Percentiles rank a stretch among this genome's conserved stretches.
phyloP scores from a whole-genome alignment of 1,284 basidiomycete species.

The Tylopilus sp. region DNA sequence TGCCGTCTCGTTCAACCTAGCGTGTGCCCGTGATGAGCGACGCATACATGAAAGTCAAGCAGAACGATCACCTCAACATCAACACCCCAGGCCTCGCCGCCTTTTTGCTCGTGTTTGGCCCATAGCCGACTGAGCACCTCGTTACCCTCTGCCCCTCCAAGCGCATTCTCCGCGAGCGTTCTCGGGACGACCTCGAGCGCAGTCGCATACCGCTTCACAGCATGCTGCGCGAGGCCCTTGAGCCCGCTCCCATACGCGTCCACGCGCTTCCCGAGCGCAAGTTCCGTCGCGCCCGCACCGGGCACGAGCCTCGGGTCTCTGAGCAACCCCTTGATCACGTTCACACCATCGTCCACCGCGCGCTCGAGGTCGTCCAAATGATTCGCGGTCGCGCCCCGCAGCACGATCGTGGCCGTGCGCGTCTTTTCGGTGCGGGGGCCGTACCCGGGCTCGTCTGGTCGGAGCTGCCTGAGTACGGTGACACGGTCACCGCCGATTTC shows the following conservation, averaged over 20 bases:
- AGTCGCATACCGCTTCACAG: slow-evolving; percentile 90
- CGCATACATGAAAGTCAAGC: neutral
- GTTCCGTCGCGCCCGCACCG: slow-evolving; percentile 94
- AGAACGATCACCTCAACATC: slow-evolving; percentile 83
- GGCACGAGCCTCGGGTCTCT: slow-evolving; percentile 94
- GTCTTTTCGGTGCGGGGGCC: slow-evolving; percentile 73
- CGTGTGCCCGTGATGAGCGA: slow-evolving; percentile 3
- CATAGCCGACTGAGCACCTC: slow-evolving; percentile 91
- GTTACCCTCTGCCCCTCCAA: slow-evolving; percentile 92
- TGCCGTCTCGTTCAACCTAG: slow-evolving; percentile 83
- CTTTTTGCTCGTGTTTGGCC: slow-evolving; percentile 87
- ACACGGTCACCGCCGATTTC: slow-evolving; percentile 99
- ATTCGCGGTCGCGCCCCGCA: slow-evolving; percentile 97
- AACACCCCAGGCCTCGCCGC: slow-evolving; percentile 85
- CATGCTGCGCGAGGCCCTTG: slow-evolving; percentile 94
- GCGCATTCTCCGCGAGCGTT: slow-evolving; percentile 95
- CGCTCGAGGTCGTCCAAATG: slow-evolving; percentile 96
- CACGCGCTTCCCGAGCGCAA: slow-evolving; percentile 89
- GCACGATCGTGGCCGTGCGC: slow-evolving; percentile 92
- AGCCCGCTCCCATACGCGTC: slow-evolving; percentile 91
- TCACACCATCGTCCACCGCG: slow-evolving; percentile 97
- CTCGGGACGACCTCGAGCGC: slow-evolving; percentile 95
- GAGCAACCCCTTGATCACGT: slow-evolving; percentile 94
- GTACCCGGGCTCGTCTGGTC: slow-evolving; percentile 68
- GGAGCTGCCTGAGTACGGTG: slow-evolving; percentile 94